Evolutionary conservation across 768 basidiomycete genomes (phyloP).

Genomic region (Neoboletus subvelutipes): DNA sequence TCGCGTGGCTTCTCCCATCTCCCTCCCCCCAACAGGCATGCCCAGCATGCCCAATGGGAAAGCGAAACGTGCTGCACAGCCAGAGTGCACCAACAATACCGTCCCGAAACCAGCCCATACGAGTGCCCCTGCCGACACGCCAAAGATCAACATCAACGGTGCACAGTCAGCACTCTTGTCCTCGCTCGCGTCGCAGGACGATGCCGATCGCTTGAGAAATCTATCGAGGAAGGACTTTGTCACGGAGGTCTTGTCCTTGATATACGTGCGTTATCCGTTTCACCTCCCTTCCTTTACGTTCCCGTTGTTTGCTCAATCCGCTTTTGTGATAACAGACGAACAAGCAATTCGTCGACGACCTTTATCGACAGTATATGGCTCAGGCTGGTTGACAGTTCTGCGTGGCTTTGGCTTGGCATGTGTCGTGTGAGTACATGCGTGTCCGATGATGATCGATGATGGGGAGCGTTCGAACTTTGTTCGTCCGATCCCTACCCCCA

Average conservation of each 20-base stretch:
- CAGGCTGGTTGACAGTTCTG: slow-evolving; percentile 7
- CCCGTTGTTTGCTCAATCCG: not conserved
- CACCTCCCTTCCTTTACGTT: not conserved
- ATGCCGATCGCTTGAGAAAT: slow-evolving; percentile 15
- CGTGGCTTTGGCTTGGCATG: not conserved
- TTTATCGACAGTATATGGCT: slow-evolving; percentile 53
- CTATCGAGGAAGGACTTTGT: slow-evolving; percentile 58
- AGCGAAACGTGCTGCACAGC: slow-evolving; percentile 15
- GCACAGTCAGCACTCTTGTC: slow-evolving; percentile 26
- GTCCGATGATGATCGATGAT: not conserved
- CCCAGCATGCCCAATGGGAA: slow-evolving; percentile 31
- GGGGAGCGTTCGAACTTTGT: not conserved
- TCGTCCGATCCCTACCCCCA: not conserved
- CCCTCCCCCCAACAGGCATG: slow-evolving; percentile 1
- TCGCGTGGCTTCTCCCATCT: slow-evolving; percentile 17
- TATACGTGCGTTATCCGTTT: slow-evolving; percentile 47
- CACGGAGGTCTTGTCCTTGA: slow-evolving; percentile 55
- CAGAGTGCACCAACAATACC: slow-evolving; percentile 2
- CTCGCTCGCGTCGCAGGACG: slow-evolving; percentile 21
- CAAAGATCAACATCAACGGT: slow-evolving; percentile 21
- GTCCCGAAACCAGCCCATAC: slow-evolving; percentile 3
- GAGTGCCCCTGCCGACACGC: not conserved
- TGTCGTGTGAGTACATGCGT: not conserved
- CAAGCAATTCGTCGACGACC: slow-evolving; percentile 60
- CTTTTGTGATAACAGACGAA: slow-evolving; percentile 47